phyloP scores from a whole-genome alignment of 225 moss, liverwort and hornwort genomes.

The Marchantia paleacea region DNA sequence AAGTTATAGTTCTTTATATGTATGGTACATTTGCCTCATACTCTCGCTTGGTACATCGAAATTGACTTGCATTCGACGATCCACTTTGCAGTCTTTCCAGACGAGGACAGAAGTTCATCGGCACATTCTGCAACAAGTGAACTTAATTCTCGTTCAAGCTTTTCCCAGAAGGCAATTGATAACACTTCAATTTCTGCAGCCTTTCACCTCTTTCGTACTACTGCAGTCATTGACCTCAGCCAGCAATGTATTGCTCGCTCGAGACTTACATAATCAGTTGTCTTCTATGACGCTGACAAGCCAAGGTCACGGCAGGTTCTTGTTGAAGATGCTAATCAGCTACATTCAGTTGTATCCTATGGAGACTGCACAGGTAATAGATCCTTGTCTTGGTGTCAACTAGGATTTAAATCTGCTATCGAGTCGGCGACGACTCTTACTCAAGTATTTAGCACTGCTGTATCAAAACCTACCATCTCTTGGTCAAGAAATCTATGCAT shows the following conservation, averaged over 20 bases:
- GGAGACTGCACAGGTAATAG: constrained; percentile 33
- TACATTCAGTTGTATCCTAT: constrained; percentile 35
- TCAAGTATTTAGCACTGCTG: background rate
- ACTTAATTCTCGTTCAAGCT: constrained; percentile 24
- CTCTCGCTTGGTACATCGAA: background rate
- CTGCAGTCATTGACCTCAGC: constrained; percentile 32
- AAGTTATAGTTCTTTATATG: background rate
- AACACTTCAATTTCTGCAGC: constrained; percentile 37
- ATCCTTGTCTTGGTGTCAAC: background rate
- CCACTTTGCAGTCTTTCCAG: constrained; percentile 33
- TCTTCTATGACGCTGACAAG: constrained; percentile 26
- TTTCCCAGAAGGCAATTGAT: constrained; percentile 23
- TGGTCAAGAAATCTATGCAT: too few relatives aligned
- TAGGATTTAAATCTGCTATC: background rate
- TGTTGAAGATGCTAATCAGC: constrained; percentile 39
- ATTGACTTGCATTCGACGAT: background rate
- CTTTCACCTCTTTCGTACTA: constrained; percentile 36
- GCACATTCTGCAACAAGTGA: constrained; percentile 40
- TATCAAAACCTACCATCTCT: too few relatives aligned
- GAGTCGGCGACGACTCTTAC: background rate
- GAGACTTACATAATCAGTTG: constrained; percentile 44
- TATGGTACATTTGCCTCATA: background rate
- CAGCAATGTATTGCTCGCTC: constrained; percentile 36
- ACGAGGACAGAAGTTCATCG: constrained; percentile 39
- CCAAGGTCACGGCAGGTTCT: constrained; percentile 16